Evolutionary conservation across 2,329 filamentous ascomycete species (phyloP), one percentile per base, ranked within the genome.

Genomic region (Claviceps sp.): DNA sequence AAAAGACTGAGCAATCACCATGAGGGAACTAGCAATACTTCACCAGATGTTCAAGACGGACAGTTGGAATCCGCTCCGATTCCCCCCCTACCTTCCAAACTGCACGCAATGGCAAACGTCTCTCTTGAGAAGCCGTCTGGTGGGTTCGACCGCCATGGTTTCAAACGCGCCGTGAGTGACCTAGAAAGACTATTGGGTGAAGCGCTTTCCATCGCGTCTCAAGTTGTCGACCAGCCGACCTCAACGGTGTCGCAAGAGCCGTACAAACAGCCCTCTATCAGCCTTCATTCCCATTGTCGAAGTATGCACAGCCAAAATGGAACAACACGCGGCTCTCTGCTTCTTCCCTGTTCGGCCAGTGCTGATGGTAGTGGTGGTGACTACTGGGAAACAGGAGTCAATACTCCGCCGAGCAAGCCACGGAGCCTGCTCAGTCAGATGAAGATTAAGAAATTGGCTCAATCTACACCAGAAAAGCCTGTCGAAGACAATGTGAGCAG

Each of bases 131-230:
- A 54, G 11, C 57, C 57, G n/a, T 56, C 60, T 16, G 50, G 56
- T 7, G 59, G 50, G 8, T 54, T 65, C 37, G 62, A 67, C 41
- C 57, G 59, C 2, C 37, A 55, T 24, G 52, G 54, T 7, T 70
- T 73, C 55, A 66, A 64, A 44, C 63, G 58, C 5, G 65, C 68
- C 2, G 62, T 73, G 38, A 62, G 62, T 38, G 69, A 75, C 53
- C 61, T 77, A 26, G 73, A 77, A 54, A 63, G 67, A 24, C 66
- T 77, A 18, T 58, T 77, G 5, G 68, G 63, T 37, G 73, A 77
- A 58, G 72, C 72, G 11, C 57, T 76, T 8, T 60, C 65, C 2
- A 60, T 76, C 43, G 73, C 72, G 11, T 65, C 68, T 18, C 65
- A 71, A 49, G 68, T 65, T 11, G 63, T 68, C 4, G 65, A 68